phyloP scores from a whole-genome alignment of 768 basidiomycete genomes.

The Mycena rosella region DNA sequence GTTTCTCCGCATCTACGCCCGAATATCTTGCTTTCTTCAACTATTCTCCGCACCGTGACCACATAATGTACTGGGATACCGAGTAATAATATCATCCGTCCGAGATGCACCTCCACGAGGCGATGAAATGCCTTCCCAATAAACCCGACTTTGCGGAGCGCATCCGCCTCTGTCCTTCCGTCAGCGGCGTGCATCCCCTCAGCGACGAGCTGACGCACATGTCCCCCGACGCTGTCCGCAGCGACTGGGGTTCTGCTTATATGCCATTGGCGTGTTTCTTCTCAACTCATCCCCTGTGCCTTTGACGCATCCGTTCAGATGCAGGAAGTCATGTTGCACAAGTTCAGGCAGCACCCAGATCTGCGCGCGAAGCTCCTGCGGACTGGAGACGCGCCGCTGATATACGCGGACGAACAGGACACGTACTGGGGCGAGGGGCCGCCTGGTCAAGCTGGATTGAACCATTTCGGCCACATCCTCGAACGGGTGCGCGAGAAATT shows the following conservation, averaged over 20 bases:
- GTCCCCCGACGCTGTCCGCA: slow-evolving; percentile 52
- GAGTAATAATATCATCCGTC: slow-evolving; percentile 79
- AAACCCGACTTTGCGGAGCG: slow-evolving; percentile 66
- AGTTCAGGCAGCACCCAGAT: slow-evolving; percentile 78
- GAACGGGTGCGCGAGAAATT: slow-evolving; percentile 24
- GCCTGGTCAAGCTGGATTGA: slow-evolving; percentile 50
- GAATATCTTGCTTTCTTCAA: slow-evolving; percentile 68
- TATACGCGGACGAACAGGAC: slow-evolving; percentile 69
- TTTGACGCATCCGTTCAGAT: slow-evolving; percentile 56
- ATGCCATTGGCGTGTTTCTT: slow-evolving; percentile 59
- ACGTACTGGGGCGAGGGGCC: slow-evolving; percentile 77
- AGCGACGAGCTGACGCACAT: slow-evolving; percentile 41
- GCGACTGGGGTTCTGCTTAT: slow-evolving; percentile 70
- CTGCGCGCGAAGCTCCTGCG: slow-evolving; percentile 66
- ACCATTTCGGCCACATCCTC: slow-evolving; percentile 29
- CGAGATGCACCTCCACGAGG: slow-evolving; percentile 81
- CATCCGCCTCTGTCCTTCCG: slow-evolving; percentile 58
- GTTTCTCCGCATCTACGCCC: slow-evolving; percentile 28
- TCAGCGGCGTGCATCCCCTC: slow-evolving; percentile 52
- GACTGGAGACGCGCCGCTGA: slow-evolving; percentile 63
- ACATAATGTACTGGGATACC: slow-evolving; percentile 65
- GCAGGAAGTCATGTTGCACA: slow-evolving; percentile 75
- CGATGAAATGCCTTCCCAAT: slow-evolving; percentile 72
- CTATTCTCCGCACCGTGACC: slow-evolving; percentile 75
- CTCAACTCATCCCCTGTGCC: not conserved